These are phyloP conservation scores for Rhynchospora breviuscula DNA, from an alignment of 176 grass and related monocot species.

Conservation along the genomic window DNA sequence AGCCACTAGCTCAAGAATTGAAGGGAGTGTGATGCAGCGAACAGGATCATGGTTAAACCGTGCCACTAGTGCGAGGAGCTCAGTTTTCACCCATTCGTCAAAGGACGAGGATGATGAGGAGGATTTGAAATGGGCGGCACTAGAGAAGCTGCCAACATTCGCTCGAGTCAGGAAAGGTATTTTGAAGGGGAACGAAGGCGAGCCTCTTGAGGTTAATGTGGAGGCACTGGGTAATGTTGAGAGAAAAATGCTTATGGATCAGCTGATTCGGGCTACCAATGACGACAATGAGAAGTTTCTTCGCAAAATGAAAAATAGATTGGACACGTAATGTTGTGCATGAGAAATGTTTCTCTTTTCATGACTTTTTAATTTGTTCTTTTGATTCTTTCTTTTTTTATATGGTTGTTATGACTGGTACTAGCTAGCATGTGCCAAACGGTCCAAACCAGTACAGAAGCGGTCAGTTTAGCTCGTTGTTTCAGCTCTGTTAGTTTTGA, in stretches of 20 bases:
- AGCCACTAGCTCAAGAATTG: background rate
- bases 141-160: conserved; percentile 43
- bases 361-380: background rate
- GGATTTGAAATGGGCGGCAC: conserved; percentile 38
- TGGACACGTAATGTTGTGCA: conserved; percentile 74
- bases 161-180: conserved; percentile 30
- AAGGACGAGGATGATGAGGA: conserved; percentile 31
- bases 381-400: background rate
- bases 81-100: background rate
- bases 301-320: conserved; percentile 62
- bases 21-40: background rate
- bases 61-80: background rate
- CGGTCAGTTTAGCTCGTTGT: background rate
- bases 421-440: too few relatives aligned
- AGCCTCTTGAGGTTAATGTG: conserved; percentile 55
- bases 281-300: conserved; percentile 74
- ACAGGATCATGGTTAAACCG: background rate
- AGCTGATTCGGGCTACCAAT: conserved; percentile 47
- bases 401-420: too few relatives aligned
- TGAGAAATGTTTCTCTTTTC: background rate
- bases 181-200: conserved; percentile 15
- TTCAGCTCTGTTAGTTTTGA: background rate
- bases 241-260: conserved; percentile 69
- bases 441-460: too few relatives aligned
- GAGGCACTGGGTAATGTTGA: conserved; percentile 51